Evolutionary conservation across 2,329 filamentous ascomycete species (phyloP), one percentile per base, ranked within the genome.

Genomic region (Remersonia thermophila): DNA sequence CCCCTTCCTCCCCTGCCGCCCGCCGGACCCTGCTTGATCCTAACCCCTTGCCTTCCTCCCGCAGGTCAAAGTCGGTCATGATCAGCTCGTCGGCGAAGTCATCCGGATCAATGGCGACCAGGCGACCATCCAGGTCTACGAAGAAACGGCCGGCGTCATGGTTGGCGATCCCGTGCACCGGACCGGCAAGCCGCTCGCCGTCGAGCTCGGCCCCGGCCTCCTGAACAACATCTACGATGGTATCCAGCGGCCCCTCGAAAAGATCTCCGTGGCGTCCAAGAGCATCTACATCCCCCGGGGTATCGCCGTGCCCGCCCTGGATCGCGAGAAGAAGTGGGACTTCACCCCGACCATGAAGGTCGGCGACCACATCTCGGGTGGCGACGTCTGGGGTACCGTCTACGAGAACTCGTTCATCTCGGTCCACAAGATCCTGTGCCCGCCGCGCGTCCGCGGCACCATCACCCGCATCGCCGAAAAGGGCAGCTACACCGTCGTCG

Each of bases 191-290:
- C 91, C 91, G 46, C 70, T 98, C 38, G 95, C 91, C 40, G 91
- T 98, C 62, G 91, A 98, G 63, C 80, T 98, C 32, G 91, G 91
- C 34, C 91, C 91, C 46, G 91, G 91, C 58, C 69, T 98, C 60
- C 85, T 98, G 74, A 89, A 96, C 66, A 95, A 91, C 49, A 98
- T 98, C 61, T 98, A 96, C 71, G 91, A 98, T 60, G 91, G 91
- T 67, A 98, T 98, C 54, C 91, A 98, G 63, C 80, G 91, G 57
- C 91, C 91, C 34, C 78, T 98, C 51, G 80, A 80, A 63, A 78
- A 75, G 48, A 98, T 98, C 54, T 69, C 84, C 50, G 67, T 80
- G 28, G 63, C 73, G 33, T 77, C 86, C 35, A 68, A 85, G 55
- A 86, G 83, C 62, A 98, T 98, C 62, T 98, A 98, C 63, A 98